Evolutionary conservation across 2,329 filamentous ascomycete species (phyloP).

Genomic region (Mycosphaerella sp.): DNA sequence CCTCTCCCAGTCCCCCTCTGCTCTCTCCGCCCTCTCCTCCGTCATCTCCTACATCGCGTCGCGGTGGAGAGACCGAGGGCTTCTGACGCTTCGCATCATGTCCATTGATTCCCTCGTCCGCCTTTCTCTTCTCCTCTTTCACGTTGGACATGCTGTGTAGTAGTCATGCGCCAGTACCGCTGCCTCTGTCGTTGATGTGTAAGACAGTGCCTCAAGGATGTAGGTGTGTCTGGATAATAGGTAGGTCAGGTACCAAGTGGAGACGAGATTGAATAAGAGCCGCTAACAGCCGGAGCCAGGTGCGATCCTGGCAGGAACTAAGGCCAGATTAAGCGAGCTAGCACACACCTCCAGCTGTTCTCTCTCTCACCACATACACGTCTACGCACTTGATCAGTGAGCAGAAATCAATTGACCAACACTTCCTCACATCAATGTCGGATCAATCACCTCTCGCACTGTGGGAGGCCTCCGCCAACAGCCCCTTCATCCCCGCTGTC

Average conservation of each 20-base stretch:
- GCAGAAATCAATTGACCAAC: not conserved
- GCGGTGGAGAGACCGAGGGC: conserved; percentile 35
- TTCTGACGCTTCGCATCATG: conserved; percentile 61
- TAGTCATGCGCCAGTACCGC: conserved; percentile 1
- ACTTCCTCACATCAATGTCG: conserved; percentile 50
- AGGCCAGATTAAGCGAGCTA: conserved; percentile 2
- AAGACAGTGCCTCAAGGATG: not conserved
- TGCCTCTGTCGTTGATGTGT: not conserved
- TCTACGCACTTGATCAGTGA: not conserved
- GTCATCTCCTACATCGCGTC: conserved; percentile 10
- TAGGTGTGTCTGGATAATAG: not conserved
- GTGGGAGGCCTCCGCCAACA: conserved; percentile 87
- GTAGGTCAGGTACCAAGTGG: not conserved
- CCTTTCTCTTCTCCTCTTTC: conserved; percentile 59
- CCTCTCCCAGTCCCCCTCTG: too few relatives aligned
- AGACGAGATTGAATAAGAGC: not conserved
- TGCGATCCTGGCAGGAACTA: conserved; percentile 3
- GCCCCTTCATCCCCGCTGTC: conserved; percentile 73
- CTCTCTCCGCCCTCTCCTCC: too few relatives aligned
- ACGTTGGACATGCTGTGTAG: conserved; percentile 13
- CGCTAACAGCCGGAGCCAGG: not conserved
- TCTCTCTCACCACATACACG: not conserved
- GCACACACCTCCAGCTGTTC: conserved; percentile 6
- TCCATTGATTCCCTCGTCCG: conserved; percentile 53
- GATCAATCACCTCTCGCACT: conserved; percentile 72